Base-by-base conservation (phyloP, 2,329 filamentous ascomycete species). In the Trichoderma endophyticum region DNA sequence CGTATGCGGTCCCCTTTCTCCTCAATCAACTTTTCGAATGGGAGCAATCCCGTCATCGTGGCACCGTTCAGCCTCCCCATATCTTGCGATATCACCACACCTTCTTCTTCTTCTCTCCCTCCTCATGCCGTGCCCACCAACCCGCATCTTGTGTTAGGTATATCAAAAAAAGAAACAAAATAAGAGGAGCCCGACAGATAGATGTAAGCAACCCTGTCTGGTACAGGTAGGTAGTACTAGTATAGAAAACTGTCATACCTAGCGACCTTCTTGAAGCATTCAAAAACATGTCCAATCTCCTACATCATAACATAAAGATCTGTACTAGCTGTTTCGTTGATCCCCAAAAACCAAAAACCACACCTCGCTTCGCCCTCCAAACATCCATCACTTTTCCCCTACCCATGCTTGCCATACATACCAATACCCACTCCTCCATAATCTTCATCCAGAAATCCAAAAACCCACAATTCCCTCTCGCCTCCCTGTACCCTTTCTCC, bases 61-160 rank as follows among this genome's bases (percentile, higher is more conserved):
- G 56, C 66, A 51, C 66, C 28, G 26, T 70, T 34, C 36, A 32
- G 26, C 14, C 28, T n/a, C 54, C 12, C 54, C 12, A 21, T 8
- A 51, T 34, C 8, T 61, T 1, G 48, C 65, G 36, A 70, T 62
- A 70, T 70, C 56, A 70, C 57, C 66, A 70, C 66, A 70, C 66
- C 66, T 69, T 34, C 26, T 43, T 43, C 39, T 36, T 36, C 34
- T 15, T 34, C 32, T 34, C 21, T 34, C 32, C 12, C 32, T 34
- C 39, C 39, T 39, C 64, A 54, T 54, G 21, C 48, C 48, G 48
- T 54, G 48, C 48, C 48, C 48, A 54, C 15, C 43, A 51, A 51
- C n/a, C 43, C 4, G 9, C 43, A 9, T 51, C 43, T 21, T 15
- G 39, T n/a, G 39, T 36, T 5, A 34, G 32, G 34, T 54, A 11